Base-by-base conservation (phyloP, 805 yeast species). In the Lipomyces kockii region DNA sequence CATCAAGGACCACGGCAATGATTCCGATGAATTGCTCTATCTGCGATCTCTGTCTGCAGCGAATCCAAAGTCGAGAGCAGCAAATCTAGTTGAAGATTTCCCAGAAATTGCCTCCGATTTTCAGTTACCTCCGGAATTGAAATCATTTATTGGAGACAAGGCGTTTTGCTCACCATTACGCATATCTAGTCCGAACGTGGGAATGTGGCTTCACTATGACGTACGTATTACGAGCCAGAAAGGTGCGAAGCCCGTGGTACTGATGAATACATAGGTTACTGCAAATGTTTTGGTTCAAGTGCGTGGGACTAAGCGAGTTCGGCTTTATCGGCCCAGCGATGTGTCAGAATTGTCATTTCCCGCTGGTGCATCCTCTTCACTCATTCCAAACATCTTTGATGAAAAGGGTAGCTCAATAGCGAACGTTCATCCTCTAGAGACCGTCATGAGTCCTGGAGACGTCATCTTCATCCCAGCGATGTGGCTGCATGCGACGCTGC, bases 401-500 rank as follows among this genome's bases (percentile, higher is more conserved):
- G 70, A 67, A 8, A 8, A 57, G 62, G 14, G 49, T 57, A 6
- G n/a, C n/a, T 43, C 64, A 60, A 46, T 66, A 59, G 43, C 64
- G 51, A 58, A 58, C 39, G 60, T 75, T 34, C 75, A 73, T 29
- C 80, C 81, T 4, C 64, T 71, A 35, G 80, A 78, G 61, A 64
- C 72, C 25, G 60, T 68, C 20, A 73, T 80, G 77, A 37, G 71
- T 14, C 79, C 82, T 1, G 81, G 82, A 5, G 83, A 80, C 64
- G 70, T 78, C 27, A 54, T 80, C 9, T 77, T 75, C 59, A 74
- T 79, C 39, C 82, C 82, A 9, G 66, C 81, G 3, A 69, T 77
- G 74, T 80, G 82, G 82, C 68, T 79, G 3, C 81, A 80, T 66
- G 80, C 82, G 27, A 77, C 79, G 12, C 66, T 65, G n/a, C 76